These are phyloP conservation scores for Solanum dulcamara DNA, from an alignment of 257 asterid species.

Conservation along the genomic window DNA sequence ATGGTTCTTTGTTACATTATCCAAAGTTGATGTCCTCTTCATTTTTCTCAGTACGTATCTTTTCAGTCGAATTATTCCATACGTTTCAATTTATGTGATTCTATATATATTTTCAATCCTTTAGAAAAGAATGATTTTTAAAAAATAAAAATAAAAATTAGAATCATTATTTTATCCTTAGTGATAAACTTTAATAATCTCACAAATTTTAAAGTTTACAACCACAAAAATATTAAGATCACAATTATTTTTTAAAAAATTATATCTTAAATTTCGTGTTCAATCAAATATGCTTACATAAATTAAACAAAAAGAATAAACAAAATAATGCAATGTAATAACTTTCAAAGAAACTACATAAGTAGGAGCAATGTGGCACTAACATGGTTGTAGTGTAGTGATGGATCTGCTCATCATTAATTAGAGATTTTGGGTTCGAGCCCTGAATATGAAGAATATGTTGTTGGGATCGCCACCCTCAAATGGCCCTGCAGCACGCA, in stretches of 20 bases:
- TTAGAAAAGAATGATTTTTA: not conserved
- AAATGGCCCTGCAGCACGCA: too few relatives aligned
- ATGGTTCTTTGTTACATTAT: not conserved
- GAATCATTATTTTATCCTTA: not conserved
- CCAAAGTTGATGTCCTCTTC: not conserved
- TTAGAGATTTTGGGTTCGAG: too few relatives aligned
- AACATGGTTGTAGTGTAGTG: too few relatives aligned
- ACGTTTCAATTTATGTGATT: not conserved
- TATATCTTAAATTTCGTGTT: not conserved
- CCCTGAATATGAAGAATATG: too few relatives aligned
- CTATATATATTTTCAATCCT: not conserved
- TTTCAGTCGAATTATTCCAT: not conserved
- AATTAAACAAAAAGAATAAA: not conserved
- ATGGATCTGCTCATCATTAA: too few relatives aligned
- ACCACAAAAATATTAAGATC: not conserved
- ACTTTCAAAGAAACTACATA: not conserved
- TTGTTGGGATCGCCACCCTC: too few relatives aligned
- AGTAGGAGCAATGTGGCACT: not conserved
- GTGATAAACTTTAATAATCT: not conserved
- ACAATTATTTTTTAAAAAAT: rapidly evolving
- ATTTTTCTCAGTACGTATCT: not conserved
- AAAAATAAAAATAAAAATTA: too few relatives aligned
- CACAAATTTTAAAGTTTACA: not conserved
- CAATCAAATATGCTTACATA: not conserved
- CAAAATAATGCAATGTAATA: not conserved